phyloP scores from a whole-genome alignment of 306 rosid species.

The Acacia acuminata region DNA sequence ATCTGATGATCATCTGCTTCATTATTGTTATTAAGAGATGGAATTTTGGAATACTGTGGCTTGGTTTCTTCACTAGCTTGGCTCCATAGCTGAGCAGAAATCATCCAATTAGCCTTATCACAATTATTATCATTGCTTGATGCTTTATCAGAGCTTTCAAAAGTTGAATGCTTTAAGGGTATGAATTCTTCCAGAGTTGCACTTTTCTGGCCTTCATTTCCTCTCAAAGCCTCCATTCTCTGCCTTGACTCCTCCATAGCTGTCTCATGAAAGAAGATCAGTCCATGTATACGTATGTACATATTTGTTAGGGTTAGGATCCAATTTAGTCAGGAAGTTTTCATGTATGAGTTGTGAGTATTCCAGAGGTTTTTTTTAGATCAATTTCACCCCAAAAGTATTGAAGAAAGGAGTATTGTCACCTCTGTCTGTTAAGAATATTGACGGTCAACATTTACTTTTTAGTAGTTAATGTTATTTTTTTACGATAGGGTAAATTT shows the following conservation, averaged over 20 bases:
- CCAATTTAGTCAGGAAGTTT: too few relatives aligned
- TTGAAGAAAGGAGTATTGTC: too few relatives aligned
- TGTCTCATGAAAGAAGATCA: conserved; percentile 26
- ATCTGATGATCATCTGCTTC: conserved; percentile 32
- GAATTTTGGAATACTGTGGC: conserved; percentile 37
- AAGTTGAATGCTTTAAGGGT: conserved; percentile 63
- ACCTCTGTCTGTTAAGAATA: too few relatives aligned
- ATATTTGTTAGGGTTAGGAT: too few relatives aligned
- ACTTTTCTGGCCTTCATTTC: conserved; percentile 55
- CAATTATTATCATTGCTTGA: conserved; percentile 37
- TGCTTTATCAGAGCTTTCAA: conserved; percentile 57
- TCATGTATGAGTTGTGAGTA: too few relatives aligned
- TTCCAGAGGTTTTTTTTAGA: too few relatives aligned
- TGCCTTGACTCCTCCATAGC: conserved; percentile 88
- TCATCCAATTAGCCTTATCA: conserved; percentile 97
- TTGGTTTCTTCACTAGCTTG: conserved; percentile 66
- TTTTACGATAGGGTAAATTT: too few relatives aligned
- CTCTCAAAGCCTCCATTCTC: conserved; percentile 61
- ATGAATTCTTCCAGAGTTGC: conserved; percentile 88
- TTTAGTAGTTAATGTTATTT: too few relatives aligned
- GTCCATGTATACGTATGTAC: neutral
- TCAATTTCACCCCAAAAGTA: too few relatives aligned
- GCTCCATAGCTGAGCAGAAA: conserved; percentile 94
- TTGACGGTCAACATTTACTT: too few relatives aligned
- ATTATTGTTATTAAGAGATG: conserved; percentile 23